Evolutionary conservation across 345 rosid genomes (phyloP).

Genomic region (Punica granatum): DNA sequence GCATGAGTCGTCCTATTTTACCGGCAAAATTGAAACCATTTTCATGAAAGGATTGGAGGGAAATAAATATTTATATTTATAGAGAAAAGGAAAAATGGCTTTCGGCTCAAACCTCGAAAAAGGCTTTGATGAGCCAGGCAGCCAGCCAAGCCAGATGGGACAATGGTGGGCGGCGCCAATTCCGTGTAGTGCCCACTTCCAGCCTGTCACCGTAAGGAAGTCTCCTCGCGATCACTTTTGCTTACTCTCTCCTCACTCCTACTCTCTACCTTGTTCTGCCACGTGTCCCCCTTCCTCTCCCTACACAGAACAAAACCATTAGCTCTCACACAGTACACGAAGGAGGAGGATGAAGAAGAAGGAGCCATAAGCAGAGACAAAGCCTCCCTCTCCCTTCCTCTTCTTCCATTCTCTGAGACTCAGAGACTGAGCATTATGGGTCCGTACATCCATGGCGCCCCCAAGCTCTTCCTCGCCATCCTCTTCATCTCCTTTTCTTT

Average conservation of each 20-base stretch:
- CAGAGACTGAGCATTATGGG: conserved; percentile 36
- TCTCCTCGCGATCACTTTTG: background rate
- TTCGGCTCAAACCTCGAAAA: background rate
- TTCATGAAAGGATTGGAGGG: too few relatives aligned
- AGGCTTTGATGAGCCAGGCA: background rate
- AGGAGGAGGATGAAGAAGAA: background rate
- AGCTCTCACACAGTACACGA: background rate
- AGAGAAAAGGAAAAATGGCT: background rate
- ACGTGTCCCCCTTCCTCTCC: conserved; percentile 7
- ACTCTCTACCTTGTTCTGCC: too few relatives aligned
- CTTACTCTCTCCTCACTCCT: background rate
- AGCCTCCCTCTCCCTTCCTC: too few relatives aligned
- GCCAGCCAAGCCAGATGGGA: background rate
- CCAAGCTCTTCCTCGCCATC: conserved; percentile 16
- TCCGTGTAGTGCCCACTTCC: conserved; percentile 40
- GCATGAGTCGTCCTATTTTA: too few relatives aligned
- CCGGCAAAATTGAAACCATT: too few relatives aligned
- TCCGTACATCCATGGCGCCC: conserved; percentile 38
- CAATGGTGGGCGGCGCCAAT: conserved; percentile 8
- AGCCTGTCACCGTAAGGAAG: conserved; percentile 27
- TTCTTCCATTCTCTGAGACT: conserved; percentile 4
- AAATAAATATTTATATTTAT: too few relatives aligned
- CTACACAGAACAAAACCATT: background rate
- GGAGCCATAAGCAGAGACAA: background rate
- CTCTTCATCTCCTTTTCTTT: conserved; percentile 15